Evolutionary conservation across 2,329 filamentous ascomycete genomes (phyloP).

Genomic region (Chaetomium strumarium): DNA sequence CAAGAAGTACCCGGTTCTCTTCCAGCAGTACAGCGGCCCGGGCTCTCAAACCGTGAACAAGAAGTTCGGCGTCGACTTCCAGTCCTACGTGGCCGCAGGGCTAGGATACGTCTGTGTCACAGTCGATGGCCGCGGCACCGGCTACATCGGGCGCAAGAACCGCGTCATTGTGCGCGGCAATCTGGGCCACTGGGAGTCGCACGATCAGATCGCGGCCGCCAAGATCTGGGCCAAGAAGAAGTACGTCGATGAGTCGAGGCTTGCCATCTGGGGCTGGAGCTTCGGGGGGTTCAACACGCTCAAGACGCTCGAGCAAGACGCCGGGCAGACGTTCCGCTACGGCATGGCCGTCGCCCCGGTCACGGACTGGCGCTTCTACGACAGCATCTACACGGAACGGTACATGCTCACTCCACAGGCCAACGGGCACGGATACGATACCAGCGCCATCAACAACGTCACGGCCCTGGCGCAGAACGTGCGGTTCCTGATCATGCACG

Average conservation of each 20-base stretch:
- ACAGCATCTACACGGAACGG: slow-evolving; percentile 88
- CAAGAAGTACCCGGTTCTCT: slow-evolving; percentile 88
- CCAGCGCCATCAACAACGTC: slow-evolving; percentile 67
- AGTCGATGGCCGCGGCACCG: slow-evolving; percentile 88
- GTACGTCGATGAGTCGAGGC: slow-evolving; percentile 75
- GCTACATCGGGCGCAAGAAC: slow-evolving; percentile 78
- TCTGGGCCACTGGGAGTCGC: slow-evolving; percentile 76
- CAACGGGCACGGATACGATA: slow-evolving; percentile 72
- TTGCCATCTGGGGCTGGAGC: slow-evolving; percentile 98
- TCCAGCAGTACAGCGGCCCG: slow-evolving; percentile 90
- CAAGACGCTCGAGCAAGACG: slow-evolving; percentile 90
- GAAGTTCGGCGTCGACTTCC: slow-evolving; percentile 78
- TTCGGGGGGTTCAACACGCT: slow-evolving; percentile 94
- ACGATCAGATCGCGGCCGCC: slow-evolving; percentile 86
- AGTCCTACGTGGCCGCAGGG: slow-evolving; percentile 76
- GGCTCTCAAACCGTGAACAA: slow-evolving; percentile 86
- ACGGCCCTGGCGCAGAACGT: slow-evolving; percentile 68
- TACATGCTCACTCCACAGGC: slow-evolving; percentile 94
- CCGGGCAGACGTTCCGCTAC: slow-evolving; percentile 84
- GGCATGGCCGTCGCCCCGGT: slow-evolving; percentile 98
- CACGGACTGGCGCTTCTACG: slow-evolving; percentile 97
- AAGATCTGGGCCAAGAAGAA: slow-evolving; percentile 73
- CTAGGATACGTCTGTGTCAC: slow-evolving; percentile 93
- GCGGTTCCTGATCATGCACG: slow-evolving; percentile 92
- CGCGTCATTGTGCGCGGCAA: slow-evolving; percentile 78